These are phyloP conservation scores for Cladosporium sp. DNA, from an alignment of 2,329 filamentous ascomycete genomes.

Conservation along the genomic window DNA sequence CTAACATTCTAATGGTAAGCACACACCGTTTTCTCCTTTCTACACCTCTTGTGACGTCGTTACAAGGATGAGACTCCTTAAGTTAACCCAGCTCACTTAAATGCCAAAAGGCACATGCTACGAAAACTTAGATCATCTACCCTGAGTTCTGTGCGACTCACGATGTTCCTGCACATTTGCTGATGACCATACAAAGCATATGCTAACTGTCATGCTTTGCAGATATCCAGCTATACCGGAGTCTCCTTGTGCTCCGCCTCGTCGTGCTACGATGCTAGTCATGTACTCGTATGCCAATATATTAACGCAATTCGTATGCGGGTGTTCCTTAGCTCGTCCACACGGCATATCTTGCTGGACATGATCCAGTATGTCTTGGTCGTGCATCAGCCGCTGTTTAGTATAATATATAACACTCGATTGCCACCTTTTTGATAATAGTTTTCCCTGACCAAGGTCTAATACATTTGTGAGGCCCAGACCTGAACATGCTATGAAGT, in stretches of 20 bases:
- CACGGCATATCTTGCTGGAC: neutral
- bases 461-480: neutral
- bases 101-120: conserved; percentile 14
- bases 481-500: neutral
- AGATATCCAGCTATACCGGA: neutral
- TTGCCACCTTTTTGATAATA: neutral
- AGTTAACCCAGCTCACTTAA: conserved; percentile 16
- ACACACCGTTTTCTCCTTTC: neutral
- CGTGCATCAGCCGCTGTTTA: neutral
- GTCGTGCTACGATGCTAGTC: neutral
- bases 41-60: conserved; percentile 7
- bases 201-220: conserved; percentile 4
- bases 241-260: neutral
- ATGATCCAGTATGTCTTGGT: neutral
- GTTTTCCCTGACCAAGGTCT: neutral
- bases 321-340: neutral
- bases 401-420: neutral
- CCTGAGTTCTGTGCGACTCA: conserved; percentile 13
- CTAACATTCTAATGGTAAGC: conserved; percentile 5
- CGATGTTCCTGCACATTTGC: neutral
- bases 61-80: conserved; percentile 12
- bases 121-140: conserved; percentile 15
- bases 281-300: neutral
- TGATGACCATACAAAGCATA: neutral
- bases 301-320: neutral